phyloP scores from a whole-genome alignment of 331 rosid species.

The Prunus yedoensis region DNA sequence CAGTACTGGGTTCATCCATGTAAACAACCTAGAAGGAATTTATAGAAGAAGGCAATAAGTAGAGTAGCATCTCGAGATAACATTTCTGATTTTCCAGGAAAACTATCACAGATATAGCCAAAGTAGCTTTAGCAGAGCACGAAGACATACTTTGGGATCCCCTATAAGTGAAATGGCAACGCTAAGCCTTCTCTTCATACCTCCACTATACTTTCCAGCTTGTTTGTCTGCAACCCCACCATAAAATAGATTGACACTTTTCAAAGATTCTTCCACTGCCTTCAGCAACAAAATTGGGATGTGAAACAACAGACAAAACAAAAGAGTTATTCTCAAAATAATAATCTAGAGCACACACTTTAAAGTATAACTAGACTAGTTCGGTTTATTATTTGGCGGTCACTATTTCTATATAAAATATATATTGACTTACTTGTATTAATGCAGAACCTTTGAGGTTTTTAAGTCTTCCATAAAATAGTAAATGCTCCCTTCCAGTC shows the following conservation, averaged over 20 bases:
- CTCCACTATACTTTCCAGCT: conserved; percentile 91
- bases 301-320: not conserved
- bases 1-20: conserved; percentile 98
- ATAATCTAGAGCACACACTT: not conserved
- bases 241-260: conserved; percentile 65
- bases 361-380: not conserved
- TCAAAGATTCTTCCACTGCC: conserved; percentile 96
- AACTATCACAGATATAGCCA: not conserved
- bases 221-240: conserved; percentile 86
- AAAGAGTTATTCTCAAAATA: not conserved
- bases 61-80: conserved; percentile 10
- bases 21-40: conserved; percentile 63
- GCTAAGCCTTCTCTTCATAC: conserved; percentile 99
- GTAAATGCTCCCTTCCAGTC: conserved; percentile 86
- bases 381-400: not conserved
- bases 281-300: conserved; percentile 29
- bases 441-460: conserved; percentile 61
- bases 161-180: conserved; percentile 95
- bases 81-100: not conserved
- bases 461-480: conserved; percentile 88
- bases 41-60: conserved; percentile 7
- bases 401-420: not conserved
- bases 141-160: conserved; percentile 62
- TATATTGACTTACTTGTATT: conserved; percentile 51
- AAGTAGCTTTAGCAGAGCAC: conserved; percentile 4